Percentiles rank a stretch among this genome's conserved stretches.
phyloP scores from a whole-genome alignment of 805 yeast species.

The Candida xyloterini region DNA sequence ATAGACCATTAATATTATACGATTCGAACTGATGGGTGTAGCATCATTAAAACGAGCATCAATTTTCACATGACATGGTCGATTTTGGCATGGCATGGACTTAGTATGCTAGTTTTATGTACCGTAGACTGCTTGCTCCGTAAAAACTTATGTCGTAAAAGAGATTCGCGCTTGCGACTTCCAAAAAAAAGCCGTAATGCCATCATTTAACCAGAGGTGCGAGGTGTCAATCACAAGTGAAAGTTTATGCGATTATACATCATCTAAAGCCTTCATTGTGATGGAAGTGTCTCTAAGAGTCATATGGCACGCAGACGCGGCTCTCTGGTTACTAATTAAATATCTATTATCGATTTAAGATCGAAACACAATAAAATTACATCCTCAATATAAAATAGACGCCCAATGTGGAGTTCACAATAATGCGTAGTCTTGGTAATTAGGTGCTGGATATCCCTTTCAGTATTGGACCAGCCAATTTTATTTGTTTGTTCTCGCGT shows the following conservation, averaged over 20 bases:
- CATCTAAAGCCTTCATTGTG: background rate
- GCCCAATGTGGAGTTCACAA: too few relatives aligned
- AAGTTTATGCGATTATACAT: background rate
- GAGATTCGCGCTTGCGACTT: constrained; percentile 9
- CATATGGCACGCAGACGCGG: background rate
- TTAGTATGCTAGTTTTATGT: background rate
- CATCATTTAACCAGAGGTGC: constrained; percentile 13
- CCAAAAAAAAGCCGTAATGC: constrained; percentile 9
- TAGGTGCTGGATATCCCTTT: too few relatives aligned
- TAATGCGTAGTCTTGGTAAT: too few relatives aligned
- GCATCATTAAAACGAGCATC: background rate
- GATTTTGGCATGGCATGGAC: background rate
- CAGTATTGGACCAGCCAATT: too few relatives aligned
- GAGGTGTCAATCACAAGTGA: constrained; percentile 7
- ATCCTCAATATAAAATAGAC: background rate
- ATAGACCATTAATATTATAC: background rate
- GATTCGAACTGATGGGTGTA: constrained; percentile 4
- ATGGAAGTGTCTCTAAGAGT: background rate
- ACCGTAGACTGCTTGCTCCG: background rate
- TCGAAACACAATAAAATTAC: background rate
- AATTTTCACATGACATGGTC: background rate
- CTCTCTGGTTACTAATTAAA: background rate
- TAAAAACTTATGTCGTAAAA: background rate
- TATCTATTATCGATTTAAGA: background rate
- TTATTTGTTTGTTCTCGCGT: constrained; percentile 1